Evolutionary conservation across 78 protist species (phyloP).

Genomic region (Creolimax fragrantissima): DNA sequence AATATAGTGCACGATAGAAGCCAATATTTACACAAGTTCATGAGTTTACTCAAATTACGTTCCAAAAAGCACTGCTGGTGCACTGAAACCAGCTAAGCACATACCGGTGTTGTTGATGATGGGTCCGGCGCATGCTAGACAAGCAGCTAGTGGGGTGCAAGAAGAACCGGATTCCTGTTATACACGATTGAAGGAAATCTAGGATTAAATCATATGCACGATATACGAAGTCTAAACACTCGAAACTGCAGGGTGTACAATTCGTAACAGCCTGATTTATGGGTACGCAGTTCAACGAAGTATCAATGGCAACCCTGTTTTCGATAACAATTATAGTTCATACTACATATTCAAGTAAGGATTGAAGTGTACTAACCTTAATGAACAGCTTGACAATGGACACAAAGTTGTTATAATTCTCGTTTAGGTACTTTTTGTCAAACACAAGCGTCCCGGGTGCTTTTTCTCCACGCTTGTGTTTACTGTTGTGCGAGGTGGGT

Average conservation of each 20-base stretch:
- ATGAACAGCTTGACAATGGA: background rate
- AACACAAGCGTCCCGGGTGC: constrained; percentile 16
- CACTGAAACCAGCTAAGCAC: background rate
- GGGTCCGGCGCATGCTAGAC: constrained; percentile 28
- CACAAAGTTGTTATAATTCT: background rate
- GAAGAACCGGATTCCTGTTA: background rate
- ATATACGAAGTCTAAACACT: no score
- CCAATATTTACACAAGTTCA: no score
- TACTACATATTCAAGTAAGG: no score
- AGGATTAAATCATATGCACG: no score
- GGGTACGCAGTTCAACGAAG: no score
- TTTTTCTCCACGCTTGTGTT: background rate
- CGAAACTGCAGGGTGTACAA: no score
- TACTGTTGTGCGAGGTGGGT: background rate
- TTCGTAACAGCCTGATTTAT: no score
- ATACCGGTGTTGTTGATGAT: constrained; percentile 18
- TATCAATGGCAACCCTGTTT: no score
- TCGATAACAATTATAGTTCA: no score
- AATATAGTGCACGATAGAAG: no score
- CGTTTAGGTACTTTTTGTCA: constrained; percentile 13
- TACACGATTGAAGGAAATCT: no score
- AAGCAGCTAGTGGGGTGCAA: background rate
- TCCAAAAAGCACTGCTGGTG: background rate
- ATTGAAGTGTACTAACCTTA: background rate
- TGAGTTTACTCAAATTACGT: no score